These are phyloP conservation scores for Madurella mycetomatis DNA, from an alignment of 2,329 filamentous ascomycete species.

Conservation along the genomic window DNA sequence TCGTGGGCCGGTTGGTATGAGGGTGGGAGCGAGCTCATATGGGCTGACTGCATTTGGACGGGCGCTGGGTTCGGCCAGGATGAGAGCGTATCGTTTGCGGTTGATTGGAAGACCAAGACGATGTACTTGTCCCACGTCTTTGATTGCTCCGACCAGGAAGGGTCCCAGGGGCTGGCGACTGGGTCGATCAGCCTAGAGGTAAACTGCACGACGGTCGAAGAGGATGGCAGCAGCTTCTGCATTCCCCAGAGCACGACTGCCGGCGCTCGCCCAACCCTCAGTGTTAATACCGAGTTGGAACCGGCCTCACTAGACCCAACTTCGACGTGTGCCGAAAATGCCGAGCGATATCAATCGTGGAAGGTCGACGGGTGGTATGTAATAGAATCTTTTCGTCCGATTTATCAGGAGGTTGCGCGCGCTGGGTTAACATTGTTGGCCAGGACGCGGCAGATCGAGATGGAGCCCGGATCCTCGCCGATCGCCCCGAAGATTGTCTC, in stretches of 20 bases:
- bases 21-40: constrained; percentile 29
- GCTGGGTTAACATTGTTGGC: too few species aligned
- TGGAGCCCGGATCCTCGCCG: constrained; percentile 24
- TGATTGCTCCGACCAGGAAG: constrained; percentile 29
- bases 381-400: too few species aligned
- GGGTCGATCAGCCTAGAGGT: constrained; percentile 29
- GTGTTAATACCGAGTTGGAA: constrained; percentile 23
- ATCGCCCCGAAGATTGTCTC: neutral
- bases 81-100: constrained; percentile 31
- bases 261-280: constrained; percentile 14
- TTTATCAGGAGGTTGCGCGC: too few species aligned
- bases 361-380: constrained; percentile 28
- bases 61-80: constrained; percentile 30
- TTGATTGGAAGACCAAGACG: constrained; percentile 32
- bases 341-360: constrained; percentile 32
- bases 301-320: constrained; percentile 12
- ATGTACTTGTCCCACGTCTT: constrained; percentile 35
- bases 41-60: constrained; percentile 36
- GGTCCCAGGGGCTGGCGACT: constrained; percentile 29
- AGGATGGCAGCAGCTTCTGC: constrained; percentile 24
- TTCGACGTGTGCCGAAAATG: constrained; percentile 23
- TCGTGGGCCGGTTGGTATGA: constrained; percentile 32
- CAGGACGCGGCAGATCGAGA: constrained; percentile 26
- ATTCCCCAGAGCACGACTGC: constrained; percentile 18
- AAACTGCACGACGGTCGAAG: constrained; percentile 26